Percentiles rank a stretch among this genome's conserved stretches.
Conservation (phyloP, 2,329 filamentous ascomycete species). For the Diaporthe citri region DNA sequence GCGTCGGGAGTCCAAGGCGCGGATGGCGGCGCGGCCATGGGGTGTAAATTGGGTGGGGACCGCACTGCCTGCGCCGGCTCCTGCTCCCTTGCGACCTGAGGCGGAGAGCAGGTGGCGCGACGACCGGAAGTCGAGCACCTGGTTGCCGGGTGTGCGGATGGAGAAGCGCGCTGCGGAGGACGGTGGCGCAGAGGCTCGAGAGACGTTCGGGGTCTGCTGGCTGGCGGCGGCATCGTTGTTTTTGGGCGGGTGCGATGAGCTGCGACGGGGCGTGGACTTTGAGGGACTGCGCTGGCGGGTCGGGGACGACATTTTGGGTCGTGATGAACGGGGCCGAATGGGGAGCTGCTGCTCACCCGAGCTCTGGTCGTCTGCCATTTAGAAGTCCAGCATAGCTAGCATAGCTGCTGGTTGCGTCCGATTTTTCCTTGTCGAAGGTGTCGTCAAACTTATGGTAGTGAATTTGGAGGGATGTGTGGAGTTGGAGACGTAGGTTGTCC, state of each 20-base stretch:
- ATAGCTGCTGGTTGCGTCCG: constrained; percentile 11
- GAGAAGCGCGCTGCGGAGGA: constrained; percentile 53
- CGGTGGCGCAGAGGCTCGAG: constrained; percentile 50
- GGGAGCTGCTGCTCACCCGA: constrained; percentile 38
- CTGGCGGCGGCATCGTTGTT: not conserved
- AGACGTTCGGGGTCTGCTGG: constrained; percentile 23
- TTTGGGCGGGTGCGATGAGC: constrained; percentile 36
- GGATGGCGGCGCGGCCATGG: constrained; percentile 71
- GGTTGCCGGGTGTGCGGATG: constrained; percentile 57
- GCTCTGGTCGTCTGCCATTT: constrained; percentile 36
- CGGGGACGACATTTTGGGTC: constrained; percentile 33
- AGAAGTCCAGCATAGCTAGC: constrained; percentile 31
- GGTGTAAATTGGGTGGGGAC: constrained; percentile 58
- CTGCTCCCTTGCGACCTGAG: constrained; percentile 57
- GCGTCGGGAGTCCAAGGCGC: constrained; percentile 70
- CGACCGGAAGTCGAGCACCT: constrained; percentile 46
- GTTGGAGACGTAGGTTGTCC: not conserved
- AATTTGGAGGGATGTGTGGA: not conserved
- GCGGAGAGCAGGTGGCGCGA: constrained; percentile 58
- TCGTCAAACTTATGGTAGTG: not conserved
- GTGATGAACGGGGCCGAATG: constrained; percentile 31
- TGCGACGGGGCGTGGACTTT: constrained; percentile 35
- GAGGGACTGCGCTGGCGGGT: constrained; percentile 24
- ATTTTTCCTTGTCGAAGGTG: not conserved
- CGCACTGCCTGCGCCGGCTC: constrained; percentile 42